Evolutionary conservation across 1,284 basidiomycete species (phyloP).

Genomic region (Ganoderma sinense): DNA sequence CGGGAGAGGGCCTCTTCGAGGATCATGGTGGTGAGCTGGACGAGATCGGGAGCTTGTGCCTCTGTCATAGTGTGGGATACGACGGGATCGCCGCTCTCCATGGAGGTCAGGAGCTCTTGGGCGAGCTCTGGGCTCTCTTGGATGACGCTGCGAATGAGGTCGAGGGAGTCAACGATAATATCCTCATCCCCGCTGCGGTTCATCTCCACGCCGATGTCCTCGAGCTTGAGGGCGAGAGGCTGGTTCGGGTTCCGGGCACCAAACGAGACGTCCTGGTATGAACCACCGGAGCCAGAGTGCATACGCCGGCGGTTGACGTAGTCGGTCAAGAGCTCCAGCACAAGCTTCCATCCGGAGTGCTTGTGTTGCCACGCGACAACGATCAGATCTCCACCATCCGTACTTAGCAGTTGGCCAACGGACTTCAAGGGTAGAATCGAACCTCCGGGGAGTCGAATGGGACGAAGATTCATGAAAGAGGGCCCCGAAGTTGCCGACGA

Average conservation of each 20-base stretch:
- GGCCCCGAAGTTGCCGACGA: conserved; percentile 58
- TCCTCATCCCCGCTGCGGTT: conserved; percentile 61
- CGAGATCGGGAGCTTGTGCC: conserved; percentile 68
- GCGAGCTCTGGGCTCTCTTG: conserved; percentile 72
- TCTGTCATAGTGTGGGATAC: conserved; percentile 59
- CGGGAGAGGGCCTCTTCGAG: conserved; percentile 82
- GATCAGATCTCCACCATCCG: conserved; percentile 74
- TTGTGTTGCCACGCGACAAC: conserved; percentile 84
- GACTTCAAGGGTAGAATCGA: conserved; percentile 72
- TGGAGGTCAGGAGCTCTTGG: conserved; percentile 68
- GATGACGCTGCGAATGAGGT: conserved; percentile 81
- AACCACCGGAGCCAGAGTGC: conserved; percentile 45
- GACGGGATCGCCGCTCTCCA: conserved; percentile 65
- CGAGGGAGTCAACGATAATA: conserved; percentile 76
- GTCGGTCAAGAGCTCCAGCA: conserved; percentile 79
- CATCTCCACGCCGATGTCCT: conserved; percentile 76
- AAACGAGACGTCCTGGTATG: conserved; percentile 61
- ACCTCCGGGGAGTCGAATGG: conserved; percentile 80
- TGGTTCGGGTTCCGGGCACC: conserved; percentile 47
- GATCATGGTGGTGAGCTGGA: conserved; percentile 83
- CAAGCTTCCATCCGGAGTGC: conserved; percentile 84
- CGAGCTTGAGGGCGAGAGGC: conserved; percentile 57
- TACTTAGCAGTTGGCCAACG: conserved; percentile 74
- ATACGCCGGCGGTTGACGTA: conserved; percentile 67
- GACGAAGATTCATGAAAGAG: conserved; percentile 70